Conservation (phyloP, 495 filamentous ascomycete species). For the Hyphodiscus hymeniophilus region DNA sequence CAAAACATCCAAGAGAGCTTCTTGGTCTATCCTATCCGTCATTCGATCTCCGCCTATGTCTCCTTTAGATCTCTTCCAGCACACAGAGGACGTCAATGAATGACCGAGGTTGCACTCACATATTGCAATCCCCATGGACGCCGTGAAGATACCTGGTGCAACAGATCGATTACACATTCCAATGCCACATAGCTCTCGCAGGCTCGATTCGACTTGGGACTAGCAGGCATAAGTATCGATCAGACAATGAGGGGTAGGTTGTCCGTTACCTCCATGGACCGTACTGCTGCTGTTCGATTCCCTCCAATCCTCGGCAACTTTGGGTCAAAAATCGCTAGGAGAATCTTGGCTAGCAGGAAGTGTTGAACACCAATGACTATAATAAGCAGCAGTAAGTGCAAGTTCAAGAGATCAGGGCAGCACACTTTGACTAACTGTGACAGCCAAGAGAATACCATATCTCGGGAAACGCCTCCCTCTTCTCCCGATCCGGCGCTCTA, state of each 20-base stretch:
- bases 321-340: slow-evolving; percentile 35
- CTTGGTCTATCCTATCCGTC: slow-evolving; percentile 29
- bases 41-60: slow-evolving; percentile 40
- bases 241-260: background rate
- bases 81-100: background rate
- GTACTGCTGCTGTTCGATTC: slow-evolving; percentile 24
- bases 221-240: slow-evolving; percentile 4
- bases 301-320: slow-evolving; percentile 30
- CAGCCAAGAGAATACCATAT: slow-evolving; percentile 41
- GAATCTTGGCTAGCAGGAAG: slow-evolving; percentile 45
- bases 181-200: slow-evolving; percentile 43
- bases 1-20: slow-evolving; percentile 36
- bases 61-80: background rate
- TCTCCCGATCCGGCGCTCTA: slow-evolving; percentile 14
- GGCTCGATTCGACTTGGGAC: slow-evolving; percentile 30
- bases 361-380: slow-evolving; percentile 44
- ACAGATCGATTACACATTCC: slow-evolving; percentile 41
- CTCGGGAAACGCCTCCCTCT: slow-evolving; percentile 31
- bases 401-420: background rate
- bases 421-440: slow-evolving; percentile 30
- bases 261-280: slow-evolving; percentile 29
- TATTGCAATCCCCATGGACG: slow-evolving; percentile 44
- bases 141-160: slow-evolving; percentile 45
- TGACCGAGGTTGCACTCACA: slow-evolving; percentile 31
- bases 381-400: background rate